Conservation (phyloP, 352 stramenopile species). For the Phytophthora pistaciae region DNA sequence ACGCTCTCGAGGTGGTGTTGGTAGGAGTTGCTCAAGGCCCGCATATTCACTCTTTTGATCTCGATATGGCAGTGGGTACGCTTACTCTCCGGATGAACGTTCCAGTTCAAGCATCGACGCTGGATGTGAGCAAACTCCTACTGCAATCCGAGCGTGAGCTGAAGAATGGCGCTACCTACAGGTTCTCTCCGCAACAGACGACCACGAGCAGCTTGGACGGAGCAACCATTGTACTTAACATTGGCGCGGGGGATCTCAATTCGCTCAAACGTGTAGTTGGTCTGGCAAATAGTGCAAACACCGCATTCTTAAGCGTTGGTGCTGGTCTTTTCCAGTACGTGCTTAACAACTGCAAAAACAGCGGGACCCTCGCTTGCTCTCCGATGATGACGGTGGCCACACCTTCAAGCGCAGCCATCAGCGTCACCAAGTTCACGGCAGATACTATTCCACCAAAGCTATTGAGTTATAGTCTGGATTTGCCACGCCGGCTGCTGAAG, state of each 20-base stretch:
- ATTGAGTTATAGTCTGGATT: constrained; percentile 68
- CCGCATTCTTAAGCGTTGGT: constrained; percentile 43
- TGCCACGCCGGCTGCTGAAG: constrained; percentile 60
- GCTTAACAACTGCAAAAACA: constrained; percentile 51
- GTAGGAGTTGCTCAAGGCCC: constrained; percentile 44
- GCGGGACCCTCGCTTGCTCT: constrained; percentile 39
- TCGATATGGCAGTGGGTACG: constrained; percentile 56
- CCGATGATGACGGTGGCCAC: constrained; percentile 29
- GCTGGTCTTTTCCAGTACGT: constrained; percentile 59
- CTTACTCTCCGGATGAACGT: constrained; percentile 48
- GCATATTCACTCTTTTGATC: constrained; percentile 50
- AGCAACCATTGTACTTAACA: constrained; percentile 46
- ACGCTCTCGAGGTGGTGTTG: constrained; percentile 52
- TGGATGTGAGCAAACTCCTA: constrained; percentile 55
- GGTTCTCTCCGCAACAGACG: constrained; percentile 38
- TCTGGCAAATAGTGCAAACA: constrained; percentile 37
- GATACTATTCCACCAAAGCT: constrained; percentile 59
- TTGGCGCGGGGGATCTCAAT: constrained; percentile 56
- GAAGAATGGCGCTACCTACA: constrained; percentile 20
- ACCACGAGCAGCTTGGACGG: constrained; percentile 58
- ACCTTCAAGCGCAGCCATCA: constrained; percentile 23
- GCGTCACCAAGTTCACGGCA: constrained; percentile 47
- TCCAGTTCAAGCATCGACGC: constrained; percentile 46
- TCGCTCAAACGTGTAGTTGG: constrained; percentile 46
- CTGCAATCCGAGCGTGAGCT: constrained; percentile 48